These are phyloP conservation scores for Mycena vulgaris DNA, from an alignment of 768 basidiomycete genomes.

Conservation along the genomic window DNA sequence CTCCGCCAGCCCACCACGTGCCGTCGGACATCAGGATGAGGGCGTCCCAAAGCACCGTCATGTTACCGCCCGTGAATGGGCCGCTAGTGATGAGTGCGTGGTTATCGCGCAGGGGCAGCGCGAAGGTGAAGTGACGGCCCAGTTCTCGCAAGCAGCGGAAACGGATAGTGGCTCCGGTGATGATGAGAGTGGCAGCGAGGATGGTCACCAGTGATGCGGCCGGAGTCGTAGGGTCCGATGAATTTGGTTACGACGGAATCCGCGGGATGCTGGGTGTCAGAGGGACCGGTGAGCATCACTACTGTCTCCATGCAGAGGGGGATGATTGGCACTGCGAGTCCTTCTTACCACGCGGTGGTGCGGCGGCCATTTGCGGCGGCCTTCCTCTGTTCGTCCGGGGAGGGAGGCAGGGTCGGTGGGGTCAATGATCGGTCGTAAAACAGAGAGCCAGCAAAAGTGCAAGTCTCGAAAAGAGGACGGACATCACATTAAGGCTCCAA, in stretches of 20 bases:
- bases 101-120: conserved; percentile 9
- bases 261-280: neutral
- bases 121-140: conserved; percentile 20
- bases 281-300: neutral
- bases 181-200: conserved; percentile 4
- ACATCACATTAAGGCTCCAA: no score
- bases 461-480: no score
- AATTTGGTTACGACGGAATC: neutral
- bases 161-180: neutral
- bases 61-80: conserved; percentile 42
- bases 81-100: conserved; percentile 45
- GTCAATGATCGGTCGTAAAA: neutral
- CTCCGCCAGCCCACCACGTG: neutral
- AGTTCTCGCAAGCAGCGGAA: conserved; percentile 16
- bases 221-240: neutral
- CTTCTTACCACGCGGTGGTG: neutral
- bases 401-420: neutral
- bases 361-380: neutral
- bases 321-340: neutral
- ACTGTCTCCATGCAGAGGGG: neutral
- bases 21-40: neutral
- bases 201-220: neutral
- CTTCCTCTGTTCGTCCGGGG: neutral
- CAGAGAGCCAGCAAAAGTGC: neutral
- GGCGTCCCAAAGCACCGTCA: neutral